These are phyloP conservation scores for Soucietia sequanensis DNA, from an alignment of 805 yeast genomes.

Conservation along the genomic window DNA sequence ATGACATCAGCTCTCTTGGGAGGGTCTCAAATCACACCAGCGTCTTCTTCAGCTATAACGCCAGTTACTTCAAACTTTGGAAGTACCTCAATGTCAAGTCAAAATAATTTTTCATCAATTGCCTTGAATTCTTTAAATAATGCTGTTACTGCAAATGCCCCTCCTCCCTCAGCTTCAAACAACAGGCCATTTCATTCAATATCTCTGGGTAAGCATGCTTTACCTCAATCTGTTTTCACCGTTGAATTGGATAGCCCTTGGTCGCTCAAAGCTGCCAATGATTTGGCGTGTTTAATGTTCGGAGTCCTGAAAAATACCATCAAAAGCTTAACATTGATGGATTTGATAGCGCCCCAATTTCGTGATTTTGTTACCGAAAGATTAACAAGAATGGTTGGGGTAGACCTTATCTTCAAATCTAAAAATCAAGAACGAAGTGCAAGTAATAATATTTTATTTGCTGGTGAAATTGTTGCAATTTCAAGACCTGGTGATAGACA, in stretches of 20 bases:
- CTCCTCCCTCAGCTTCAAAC: constrained; percentile 5
- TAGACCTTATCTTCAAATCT: constrained; percentile 15
- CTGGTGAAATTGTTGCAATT: constrained; percentile 85
- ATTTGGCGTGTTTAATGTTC: constrained; percentile 82
- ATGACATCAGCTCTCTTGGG: constrained; percentile 22
- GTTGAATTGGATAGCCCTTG: constrained; percentile 75
- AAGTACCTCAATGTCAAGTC: constrained; percentile 17
- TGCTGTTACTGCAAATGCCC: constrained; percentile 4
- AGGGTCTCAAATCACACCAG: constrained; percentile 22
- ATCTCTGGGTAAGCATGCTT: constrained; percentile 65
- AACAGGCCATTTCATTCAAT: constrained; percentile 59
- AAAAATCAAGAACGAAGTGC: constrained; percentile 12
- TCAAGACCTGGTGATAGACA: constrained; percentile 59
- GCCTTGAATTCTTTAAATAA: constrained; percentile 26
- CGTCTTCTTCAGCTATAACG: constrained; percentile 21
- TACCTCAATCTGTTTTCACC: constrained; percentile 84
- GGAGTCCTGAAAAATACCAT: constrained; percentile 72
- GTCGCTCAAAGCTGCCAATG: constrained; percentile 81
- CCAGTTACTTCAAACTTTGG: constrained; percentile 7
- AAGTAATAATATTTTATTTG: constrained; percentile 53
- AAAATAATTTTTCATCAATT: constrained; percentile 9
- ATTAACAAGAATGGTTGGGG: constrained; percentile 30
- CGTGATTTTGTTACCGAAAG: constrained; percentile 65
- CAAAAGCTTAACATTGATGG: constrained; percentile 63
- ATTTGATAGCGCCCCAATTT: constrained; percentile 74